These are phyloP conservation scores for Skeletonema potamos DNA, from an alignment of 108 stramenopile genomes.

Conservation along the genomic window DNA sequence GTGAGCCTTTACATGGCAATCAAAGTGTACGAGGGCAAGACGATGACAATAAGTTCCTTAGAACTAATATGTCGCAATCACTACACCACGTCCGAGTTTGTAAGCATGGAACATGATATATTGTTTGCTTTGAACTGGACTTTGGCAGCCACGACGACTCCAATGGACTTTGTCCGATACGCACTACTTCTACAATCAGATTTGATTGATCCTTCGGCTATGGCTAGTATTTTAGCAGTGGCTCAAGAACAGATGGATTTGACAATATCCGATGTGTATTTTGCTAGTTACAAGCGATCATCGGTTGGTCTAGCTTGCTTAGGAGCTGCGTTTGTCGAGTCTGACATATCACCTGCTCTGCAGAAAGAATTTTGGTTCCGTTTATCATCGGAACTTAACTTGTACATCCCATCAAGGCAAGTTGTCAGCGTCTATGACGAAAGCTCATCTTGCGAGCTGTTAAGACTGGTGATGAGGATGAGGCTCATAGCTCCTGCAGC, in stretches of 20 bases:
- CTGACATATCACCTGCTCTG: not conserved
- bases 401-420: constrained; percentile 4
- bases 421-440: no score
- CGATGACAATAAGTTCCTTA: constrained; percentile 1
- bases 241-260: constrained; percentile 11
- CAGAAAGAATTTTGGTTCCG: constrained; percentile 3
- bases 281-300: constrained; percentile 1
- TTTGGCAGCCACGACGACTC: not conserved
- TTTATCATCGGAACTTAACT: constrained; percentile 2
- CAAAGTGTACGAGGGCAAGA: constrained; percentile 15
- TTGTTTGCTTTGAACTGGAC: not conserved
- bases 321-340: constrained; percentile 13
- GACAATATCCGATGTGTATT: constrained; percentile 10
- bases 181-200: not conserved
- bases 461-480: no score
- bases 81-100: constrained; percentile 7
- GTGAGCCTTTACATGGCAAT: constrained; percentile 32
- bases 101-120: not conserved
- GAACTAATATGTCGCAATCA: constrained; percentile 11
- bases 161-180: not conserved
- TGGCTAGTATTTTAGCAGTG: not conserved
- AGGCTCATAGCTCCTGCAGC: no score
- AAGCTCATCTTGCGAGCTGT: no score
- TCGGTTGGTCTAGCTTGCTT: constrained; percentile 16
- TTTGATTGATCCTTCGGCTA: not conserved